These are phyloP conservation scores for Amauroascus niger DNA, from an alignment of 2,329 filamentous ascomycete species.

Conservation along the genomic window DNA sequence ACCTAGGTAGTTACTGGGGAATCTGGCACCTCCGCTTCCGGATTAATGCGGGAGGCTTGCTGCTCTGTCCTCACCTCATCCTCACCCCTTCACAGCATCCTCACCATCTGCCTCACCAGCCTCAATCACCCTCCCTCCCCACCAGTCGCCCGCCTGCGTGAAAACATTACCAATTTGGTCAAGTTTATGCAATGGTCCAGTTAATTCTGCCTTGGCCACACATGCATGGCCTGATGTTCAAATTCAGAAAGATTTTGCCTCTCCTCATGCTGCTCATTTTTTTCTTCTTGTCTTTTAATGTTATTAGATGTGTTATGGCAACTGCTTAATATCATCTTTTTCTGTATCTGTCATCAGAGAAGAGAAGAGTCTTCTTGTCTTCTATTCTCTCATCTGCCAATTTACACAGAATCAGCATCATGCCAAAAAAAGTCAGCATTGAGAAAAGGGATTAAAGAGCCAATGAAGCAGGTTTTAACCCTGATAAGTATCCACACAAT, in stretches of 20 bases:
- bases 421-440: not conserved
- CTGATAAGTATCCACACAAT: not conserved
- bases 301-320: not conserved
- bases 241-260: not conserved
- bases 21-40: no score
- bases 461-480: not conserved
- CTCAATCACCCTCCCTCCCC: no score
- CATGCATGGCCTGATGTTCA: not conserved
- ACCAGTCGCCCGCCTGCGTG: not conserved
- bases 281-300: no score
- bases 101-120: no score
- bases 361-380: no score
- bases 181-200: not conserved
- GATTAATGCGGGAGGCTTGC: not conserved
- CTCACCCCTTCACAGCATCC: no score
- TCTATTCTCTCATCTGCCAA: not conserved
- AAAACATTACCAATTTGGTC: not conserved
- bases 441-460: slow-evolving; percentile 1
- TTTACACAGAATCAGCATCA: not conserved
- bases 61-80: not conserved
- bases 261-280: no score
- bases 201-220: not conserved
- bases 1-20: no score
- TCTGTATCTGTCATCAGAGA: not conserved
- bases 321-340: not conserved